These are phyloP conservation scores for Clohesyomyces aquaticus DNA, from an alignment of 495 filamentous ascomycete genomes.

Conservation along the genomic window DNA sequence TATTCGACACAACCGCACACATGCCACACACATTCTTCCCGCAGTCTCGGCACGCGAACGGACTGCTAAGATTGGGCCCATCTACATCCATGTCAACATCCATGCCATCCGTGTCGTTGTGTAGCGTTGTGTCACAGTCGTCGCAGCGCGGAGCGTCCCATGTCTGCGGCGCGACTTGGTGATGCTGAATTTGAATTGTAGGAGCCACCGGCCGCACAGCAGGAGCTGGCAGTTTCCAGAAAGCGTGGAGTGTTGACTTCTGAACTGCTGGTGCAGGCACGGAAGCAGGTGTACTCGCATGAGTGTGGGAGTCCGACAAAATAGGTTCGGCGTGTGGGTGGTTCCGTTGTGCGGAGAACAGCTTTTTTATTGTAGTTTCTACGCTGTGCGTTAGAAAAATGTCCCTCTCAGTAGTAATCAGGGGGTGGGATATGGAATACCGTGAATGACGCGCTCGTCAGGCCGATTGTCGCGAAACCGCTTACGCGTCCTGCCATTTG, in stretches of 20 bases:
- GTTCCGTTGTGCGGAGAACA: slow-evolving; percentile 45
- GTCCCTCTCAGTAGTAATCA: background rate
- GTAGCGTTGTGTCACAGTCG: slow-evolving; percentile 43
- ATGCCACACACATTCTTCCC: slow-evolving; percentile 36
- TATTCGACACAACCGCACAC: slow-evolving; percentile 35
- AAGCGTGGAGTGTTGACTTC: slow-evolving; percentile 46
- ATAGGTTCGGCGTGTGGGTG: slow-evolving; percentile 35
- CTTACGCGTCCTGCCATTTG: slow-evolving; percentile 44
- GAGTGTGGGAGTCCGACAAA: slow-evolving; percentile 16
- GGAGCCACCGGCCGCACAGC: slow-evolving; percentile 20
- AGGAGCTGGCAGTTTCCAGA: slow-evolving; percentile 44
- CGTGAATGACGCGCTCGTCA: slow-evolving; percentile 44
- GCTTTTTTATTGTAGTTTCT: slow-evolving; percentile 46
- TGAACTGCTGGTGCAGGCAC: slow-evolving; percentile 29
- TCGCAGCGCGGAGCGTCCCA: slow-evolving; percentile 38
- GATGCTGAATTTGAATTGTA: background rate
- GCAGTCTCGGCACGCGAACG: slow-evolving; percentile 31
- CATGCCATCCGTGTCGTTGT: slow-evolving; percentile 17
- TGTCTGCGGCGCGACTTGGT: background rate
- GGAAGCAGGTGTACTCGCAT: background rate
- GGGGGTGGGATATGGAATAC: slow-evolving; percentile 30
- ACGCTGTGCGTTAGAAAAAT: slow-evolving; percentile 6
- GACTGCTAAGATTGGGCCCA: background rate
- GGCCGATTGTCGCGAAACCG: slow-evolving; percentile 47
- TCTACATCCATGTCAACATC: slow-evolving; percentile 36